These are phyloP conservation scores for Phytophthora pluvialis DNA, from an alignment of 352 stramenopile genomes.

Conservation along the genomic window DNA sequence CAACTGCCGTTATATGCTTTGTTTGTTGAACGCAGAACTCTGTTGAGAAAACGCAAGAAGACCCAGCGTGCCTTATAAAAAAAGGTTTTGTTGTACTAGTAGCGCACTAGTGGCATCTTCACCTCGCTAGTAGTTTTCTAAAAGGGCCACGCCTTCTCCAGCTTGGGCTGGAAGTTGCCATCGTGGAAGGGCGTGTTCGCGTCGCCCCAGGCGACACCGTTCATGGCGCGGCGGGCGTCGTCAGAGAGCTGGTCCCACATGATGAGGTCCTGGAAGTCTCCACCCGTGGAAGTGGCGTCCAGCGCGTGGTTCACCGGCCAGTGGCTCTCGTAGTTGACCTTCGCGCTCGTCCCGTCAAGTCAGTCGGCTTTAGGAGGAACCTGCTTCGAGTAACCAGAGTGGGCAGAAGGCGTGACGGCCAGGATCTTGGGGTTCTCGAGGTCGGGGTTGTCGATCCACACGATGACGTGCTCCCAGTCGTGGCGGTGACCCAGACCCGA, in stretches of 20 bases:
- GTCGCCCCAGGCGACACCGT: conserved; percentile 14
- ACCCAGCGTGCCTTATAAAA: too few species aligned
- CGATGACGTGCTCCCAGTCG: conserved; percentile 26
- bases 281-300: conserved; percentile 2
- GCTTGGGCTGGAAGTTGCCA: conserved; percentile 11
- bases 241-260: conserved; percentile 31
- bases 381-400: conserved; percentile 12
- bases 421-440: conserved; percentile 18
- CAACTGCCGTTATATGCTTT: too few species aligned
- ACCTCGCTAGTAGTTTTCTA: background rate
- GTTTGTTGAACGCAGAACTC: too few species aligned
- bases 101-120: background rate
- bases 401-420: conserved; percentile 10
- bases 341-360: conserved; percentile 16
- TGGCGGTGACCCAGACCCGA: conserved; percentile 17
- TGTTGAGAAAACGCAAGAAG: too few species aligned
- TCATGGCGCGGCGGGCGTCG: conserved; percentile 17
- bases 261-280: conserved; percentile 25
- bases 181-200: conserved; percentile 24
- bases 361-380: conserved; percentile 1
- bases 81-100: too few species aligned
- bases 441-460: conserved; percentile 28
- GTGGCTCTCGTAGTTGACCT: conserved; percentile 18
- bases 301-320: conserved; percentile 12
- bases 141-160: conserved; percentile 22